These are phyloP conservation scores for Proliferodiscus dingleyae DNA, from an alignment of 2,329 filamentous ascomycete genomes.

Conservation along the genomic window DNA sequence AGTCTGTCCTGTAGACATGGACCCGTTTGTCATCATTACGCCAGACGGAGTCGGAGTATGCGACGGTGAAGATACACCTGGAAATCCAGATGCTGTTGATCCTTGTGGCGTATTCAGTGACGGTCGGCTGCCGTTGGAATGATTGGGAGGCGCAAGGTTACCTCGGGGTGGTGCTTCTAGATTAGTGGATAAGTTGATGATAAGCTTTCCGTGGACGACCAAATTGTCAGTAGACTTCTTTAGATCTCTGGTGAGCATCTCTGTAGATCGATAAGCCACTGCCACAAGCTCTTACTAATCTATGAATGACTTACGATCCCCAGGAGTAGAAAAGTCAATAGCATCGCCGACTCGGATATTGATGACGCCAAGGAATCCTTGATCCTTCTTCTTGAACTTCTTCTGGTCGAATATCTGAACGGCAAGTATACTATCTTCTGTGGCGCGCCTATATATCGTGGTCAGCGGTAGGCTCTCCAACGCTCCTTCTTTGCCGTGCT, in stretches of 20 bases:
- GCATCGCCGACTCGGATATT: constrained; percentile 94
- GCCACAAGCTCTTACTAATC: no score
- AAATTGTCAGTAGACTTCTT: constrained; percentile 98
- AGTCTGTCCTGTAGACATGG: constrained; percentile 26
- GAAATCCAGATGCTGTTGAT: constrained; percentile 25
- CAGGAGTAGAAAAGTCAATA: constrained; percentile 82
- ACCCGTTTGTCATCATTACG: constrained; percentile 29
- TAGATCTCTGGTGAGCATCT: constrained; percentile 95
- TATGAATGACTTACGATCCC: constrained; percentile 68
- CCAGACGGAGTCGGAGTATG: constrained; percentile 26
- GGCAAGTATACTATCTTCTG: constrained; percentile 92
- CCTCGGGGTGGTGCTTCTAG: constrained; percentile 63
- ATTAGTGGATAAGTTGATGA: constrained; percentile 93
- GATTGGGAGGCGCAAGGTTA: constrained; percentile 27
- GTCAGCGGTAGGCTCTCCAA: constrained; percentile 15
- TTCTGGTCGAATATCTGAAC: constrained; percentile 99
- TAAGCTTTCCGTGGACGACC: constrained; percentile 95
- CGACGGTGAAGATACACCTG: constrained; percentile 34
- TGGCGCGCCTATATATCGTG: constrained; percentile 62
- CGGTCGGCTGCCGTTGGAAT: constrained; percentile 28
- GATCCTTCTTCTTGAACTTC: constrained; percentile 99
- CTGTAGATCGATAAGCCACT: constrained; percentile 37
- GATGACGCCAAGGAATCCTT: constrained; percentile 95
- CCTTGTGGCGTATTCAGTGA: constrained; percentile 30
- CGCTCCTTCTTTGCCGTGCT: constrained; percentile 16